Base-by-base conservation (phyloP, 2,329 filamentous ascomycete genomes). In the Penicillium sp. region DNA sequence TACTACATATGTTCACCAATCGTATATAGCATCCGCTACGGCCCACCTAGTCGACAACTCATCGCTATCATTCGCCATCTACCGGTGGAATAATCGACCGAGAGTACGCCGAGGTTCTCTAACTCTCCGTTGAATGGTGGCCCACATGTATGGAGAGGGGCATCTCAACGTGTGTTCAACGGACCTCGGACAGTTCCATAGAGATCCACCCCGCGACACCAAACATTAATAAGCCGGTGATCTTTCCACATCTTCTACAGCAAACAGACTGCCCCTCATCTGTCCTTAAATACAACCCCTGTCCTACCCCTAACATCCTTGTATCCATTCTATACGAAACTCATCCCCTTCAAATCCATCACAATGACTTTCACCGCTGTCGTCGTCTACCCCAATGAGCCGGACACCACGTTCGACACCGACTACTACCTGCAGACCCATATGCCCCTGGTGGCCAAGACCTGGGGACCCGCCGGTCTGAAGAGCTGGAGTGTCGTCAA, bases 401-500 rank as follows among this genome's bases (percentile, higher is more conserved):
- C 53, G 5, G 67, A 56, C 51, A 58, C 62, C 54, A 50, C 60
- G n/a, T 70, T 70, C 60, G 60, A 70, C 35, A 66, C 66, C 47
- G 37, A 61, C 26, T 70, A 70, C 66, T 70, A 70, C 63, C 50
- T 70, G 24, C 54, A 66, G 58, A 62, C 53, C 24, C 68, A 70
- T 56, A 68, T 70, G 68, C 66, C 68, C n/a, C 58, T 70, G n/a
- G 66, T 64, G 2, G 67, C 68, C 13, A 38, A 28, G 7, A 26
- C 35, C 33, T 70, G 68, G 68, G 64, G 63, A 40, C 62, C 61
- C 33, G 4, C 60, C 19, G 67, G 68, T 10, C 53, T 70, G 28
- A 51, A 37, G 40, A 63, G 58, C 63, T 67, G 64, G 66, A 59
- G 58, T 1, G 42, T 70, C 47, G 60, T 60, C 61, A 67, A 67